Conservation (phyloP, 345 rosid genomes). For the Luvunga scandens region DNA sequence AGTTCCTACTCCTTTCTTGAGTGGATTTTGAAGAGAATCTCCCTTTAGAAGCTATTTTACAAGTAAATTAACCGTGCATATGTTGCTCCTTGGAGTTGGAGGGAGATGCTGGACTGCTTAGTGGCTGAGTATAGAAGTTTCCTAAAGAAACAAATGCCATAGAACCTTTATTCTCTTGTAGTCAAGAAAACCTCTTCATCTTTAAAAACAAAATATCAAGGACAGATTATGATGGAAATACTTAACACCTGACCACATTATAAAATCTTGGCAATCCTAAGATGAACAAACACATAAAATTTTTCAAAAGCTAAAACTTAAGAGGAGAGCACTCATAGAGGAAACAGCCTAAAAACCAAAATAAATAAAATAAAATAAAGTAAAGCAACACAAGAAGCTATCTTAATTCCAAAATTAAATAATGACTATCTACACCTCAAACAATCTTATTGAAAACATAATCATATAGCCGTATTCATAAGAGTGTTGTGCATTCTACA, state of each 20-base stretch:
- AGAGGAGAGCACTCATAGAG: not conserved
- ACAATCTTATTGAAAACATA: not conserved
- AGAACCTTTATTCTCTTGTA: too few relatives aligned
- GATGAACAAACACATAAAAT: not conserved
- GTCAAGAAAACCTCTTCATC: not conserved
- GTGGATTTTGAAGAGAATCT: not conserved
- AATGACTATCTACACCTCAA: not conserved
- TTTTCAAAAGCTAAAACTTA: not conserved
- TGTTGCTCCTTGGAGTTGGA: too few relatives aligned
- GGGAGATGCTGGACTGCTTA: not conserved
- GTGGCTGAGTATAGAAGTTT: too few relatives aligned
- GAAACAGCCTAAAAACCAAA: not conserved
- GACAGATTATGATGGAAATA: not conserved
- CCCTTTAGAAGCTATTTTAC: too few relatives aligned
- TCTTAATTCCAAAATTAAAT: too few relatives aligned
- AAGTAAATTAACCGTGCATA: too few relatives aligned
- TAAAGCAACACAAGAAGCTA: not conserved
- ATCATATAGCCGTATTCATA: not conserved
- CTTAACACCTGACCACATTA: not conserved
- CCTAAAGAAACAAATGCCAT: too few relatives aligned
- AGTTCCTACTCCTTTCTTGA: not conserved
- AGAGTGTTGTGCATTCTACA: not conserved
- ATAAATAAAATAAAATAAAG: too few relatives aligned
- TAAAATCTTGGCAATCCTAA: not conserved
- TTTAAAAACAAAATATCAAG: not conserved